Evolutionary conservation across 2,329 filamentous ascomycete genomes (phyloP).

Genomic region (Huntiella abstrusa): DNA sequence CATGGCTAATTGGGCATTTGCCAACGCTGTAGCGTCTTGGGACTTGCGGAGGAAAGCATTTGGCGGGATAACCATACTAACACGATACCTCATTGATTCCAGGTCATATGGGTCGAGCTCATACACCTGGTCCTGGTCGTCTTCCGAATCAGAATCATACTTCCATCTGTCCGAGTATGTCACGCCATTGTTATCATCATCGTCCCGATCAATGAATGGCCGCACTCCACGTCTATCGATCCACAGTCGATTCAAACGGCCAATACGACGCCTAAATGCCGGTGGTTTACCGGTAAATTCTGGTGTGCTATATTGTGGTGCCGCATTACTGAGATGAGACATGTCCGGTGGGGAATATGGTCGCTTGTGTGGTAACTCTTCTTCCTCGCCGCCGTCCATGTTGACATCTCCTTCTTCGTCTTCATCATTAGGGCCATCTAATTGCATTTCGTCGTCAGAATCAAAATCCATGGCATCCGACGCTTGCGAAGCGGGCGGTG

Average conservation of each 20-base stretch:
- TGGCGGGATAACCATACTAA: constrained; percentile 6
- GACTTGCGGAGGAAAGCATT: constrained; percentile 11
- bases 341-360: not conserved
- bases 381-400: not conserved
- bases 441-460: not conserved
- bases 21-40: constrained; percentile 15
- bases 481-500: constrained; percentile 38
- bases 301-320: not conserved
- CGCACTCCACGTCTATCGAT: constrained; percentile 62
- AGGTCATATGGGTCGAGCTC: constrained; percentile 54
- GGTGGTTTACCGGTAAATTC: constrained; percentile 23
- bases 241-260: constrained; percentile 67
- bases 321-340: not conserved
- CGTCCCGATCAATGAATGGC: constrained; percentile 28
- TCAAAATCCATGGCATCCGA: constrained; percentile 36
- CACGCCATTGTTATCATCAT: constrained; percentile 6
- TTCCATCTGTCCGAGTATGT: constrained; percentile 53
- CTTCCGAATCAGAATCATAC: constrained; percentile 71
- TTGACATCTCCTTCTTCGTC: constrained; percentile 1
- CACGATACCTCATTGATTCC: constrained; percentile 38
- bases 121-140: constrained; percentile 68
- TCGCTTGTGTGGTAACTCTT: not conserved
- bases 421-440: not conserved
- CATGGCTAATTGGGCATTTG: constrained; percentile 12
- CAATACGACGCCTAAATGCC: constrained; percentile 66